A percentile compares a stretch with the other conserved stretches of the same genome.
Conservation (phyloP, 73 alveolate genomes). For the Paramecium primaurelia region DNA sequence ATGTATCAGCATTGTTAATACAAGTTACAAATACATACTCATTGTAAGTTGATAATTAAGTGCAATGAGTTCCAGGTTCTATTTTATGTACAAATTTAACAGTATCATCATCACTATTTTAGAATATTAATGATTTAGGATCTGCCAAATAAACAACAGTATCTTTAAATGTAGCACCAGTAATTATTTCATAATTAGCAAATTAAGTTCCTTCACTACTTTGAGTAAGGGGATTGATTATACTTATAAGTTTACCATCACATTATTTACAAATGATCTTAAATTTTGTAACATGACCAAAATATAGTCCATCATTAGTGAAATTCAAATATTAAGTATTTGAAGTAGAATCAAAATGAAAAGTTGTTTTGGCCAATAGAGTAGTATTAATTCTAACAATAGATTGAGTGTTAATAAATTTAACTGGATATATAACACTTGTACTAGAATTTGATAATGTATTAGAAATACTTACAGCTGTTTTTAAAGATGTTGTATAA, state of each 20-base stretch:
- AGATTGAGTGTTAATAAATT: conserved; percentile 8
- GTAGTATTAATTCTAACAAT: background rate
- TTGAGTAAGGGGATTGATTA: background rate
- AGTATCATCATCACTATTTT: background rate
- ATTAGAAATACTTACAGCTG: background rate
- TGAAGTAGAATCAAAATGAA: background rate
- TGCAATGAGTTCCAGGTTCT: background rate
- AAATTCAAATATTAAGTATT: background rate
- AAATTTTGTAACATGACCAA: background rate
- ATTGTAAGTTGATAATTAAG: background rate
- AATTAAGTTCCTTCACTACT: background rate
- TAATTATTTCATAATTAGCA: background rate
- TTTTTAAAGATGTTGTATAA: background rate
- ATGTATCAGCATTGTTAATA: background rate
- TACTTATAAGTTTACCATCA: background rate
- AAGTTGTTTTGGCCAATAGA: background rate
- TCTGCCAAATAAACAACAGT: background rate
- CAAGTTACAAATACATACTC: background rate
- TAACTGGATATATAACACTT: background rate
- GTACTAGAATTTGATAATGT: background rate
- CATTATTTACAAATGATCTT: background rate
- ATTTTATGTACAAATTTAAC: background rate
- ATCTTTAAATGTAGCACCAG: background rate
- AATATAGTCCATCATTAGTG: background rate
- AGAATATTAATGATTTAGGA: background rate